Evolutionary conservation across 169 alveolate species (phyloP).

Genomic region (Plasmodium fragile): DNA sequence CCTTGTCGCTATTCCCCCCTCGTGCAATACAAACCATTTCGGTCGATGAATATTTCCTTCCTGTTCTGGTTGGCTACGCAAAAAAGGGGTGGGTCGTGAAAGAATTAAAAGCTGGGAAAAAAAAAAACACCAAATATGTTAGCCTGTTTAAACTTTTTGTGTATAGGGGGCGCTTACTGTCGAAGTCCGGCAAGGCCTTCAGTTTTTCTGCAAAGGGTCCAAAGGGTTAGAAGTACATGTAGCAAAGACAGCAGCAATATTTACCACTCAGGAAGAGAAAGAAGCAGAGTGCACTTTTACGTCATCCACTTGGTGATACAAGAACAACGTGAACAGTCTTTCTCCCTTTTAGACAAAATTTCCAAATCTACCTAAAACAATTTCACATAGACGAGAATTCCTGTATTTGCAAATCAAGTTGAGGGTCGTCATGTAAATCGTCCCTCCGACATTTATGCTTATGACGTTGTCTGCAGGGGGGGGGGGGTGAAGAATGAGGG

Average conservation of each 20-base stretch:
- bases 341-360: not conserved
- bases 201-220: conserved; percentile 17
- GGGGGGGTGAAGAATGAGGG: not conserved
- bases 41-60: conserved; percentile 66
- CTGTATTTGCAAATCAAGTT: conserved; percentile 57
- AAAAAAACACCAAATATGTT: not conserved
- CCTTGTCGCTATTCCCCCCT: not conserved
- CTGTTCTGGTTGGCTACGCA: conserved; percentile 27
- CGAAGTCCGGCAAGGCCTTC: not conserved
- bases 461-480: conserved; percentile 39
- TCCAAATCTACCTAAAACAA: conserved; percentile 35
- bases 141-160: not conserved
- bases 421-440: conserved; percentile 55
- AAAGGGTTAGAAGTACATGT: not conserved
- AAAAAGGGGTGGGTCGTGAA: not conserved
- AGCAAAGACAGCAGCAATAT: not conserved
- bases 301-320: not conserved
- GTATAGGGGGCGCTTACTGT: conserved; percentile 9
- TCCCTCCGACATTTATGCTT: conserved; percentile 71
- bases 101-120: not conserved
- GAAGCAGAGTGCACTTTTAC: not conserved
- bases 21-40: conserved; percentile 36
- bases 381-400: conserved; percentile 37
- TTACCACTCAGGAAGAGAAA: not conserved
- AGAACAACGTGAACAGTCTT: not conserved